A percentile compares a stretch with the other conserved stretches of the same genome.
Evolutionary conservation across 2,329 filamentous ascomycete species (phyloP).

Genomic region (Penicillium oxalicum): DNA sequence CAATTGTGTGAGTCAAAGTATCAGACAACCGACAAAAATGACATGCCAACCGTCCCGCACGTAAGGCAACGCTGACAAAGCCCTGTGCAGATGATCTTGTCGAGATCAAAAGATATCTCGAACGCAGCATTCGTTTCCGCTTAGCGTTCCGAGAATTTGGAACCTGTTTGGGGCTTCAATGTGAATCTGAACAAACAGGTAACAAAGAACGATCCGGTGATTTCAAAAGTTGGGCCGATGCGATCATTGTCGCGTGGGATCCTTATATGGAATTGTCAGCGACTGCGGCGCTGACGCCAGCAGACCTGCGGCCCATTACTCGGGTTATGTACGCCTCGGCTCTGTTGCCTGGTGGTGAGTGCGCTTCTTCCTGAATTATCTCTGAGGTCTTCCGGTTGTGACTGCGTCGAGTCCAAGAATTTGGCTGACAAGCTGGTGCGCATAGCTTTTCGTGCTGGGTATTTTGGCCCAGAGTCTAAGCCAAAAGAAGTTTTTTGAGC

Average conservation of each 20-base stretch:
- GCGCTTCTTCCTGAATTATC: neutral
- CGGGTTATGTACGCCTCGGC: conserved; percentile 54
- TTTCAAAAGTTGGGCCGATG: conserved; percentile 28
- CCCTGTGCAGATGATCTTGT: conserved; percentile 30
- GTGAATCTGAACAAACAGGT: conserved; percentile 29
- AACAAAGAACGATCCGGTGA: conserved; percentile 32
- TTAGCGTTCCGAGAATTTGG: conserved; percentile 54
- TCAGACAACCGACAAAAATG: no score
- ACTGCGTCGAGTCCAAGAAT: neutral
- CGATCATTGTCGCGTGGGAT: conserved; percentile 36
- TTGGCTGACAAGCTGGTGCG: neutral
- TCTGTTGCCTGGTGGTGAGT: conserved; percentile 51
- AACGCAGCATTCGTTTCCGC: conserved; percentile 31
- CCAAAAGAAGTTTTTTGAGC: neutral
- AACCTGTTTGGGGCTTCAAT: conserved; percentile 45
- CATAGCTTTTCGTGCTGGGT: conserved; percentile 33
- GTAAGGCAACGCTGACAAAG: neutral
- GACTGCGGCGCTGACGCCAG: conserved; percentile 27
- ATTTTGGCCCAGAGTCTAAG: conserved; percentile 32
- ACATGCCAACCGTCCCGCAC: no score
- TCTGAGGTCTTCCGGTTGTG: neutral
- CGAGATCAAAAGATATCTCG: conserved; percentile 31
- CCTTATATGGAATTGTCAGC: conserved; percentile 35
- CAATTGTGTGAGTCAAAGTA: conserved; percentile 28
- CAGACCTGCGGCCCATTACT: conserved; percentile 50